These are phyloP conservation scores for Phytophthora europaea DNA, from an alignment of 352 stramenopile species.

Conservation along the genomic window DNA sequence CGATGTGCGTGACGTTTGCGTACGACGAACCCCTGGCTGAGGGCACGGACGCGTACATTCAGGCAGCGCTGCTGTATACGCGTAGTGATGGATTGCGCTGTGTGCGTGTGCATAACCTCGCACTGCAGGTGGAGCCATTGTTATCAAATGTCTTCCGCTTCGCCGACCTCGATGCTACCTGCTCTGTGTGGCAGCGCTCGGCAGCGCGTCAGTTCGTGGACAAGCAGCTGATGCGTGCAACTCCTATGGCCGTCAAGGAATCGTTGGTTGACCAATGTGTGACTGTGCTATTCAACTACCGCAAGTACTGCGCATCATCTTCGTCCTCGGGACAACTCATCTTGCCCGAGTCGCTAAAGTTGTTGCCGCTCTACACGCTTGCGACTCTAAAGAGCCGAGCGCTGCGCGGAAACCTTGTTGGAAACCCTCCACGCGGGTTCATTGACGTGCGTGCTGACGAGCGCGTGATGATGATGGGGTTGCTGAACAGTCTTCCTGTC, in stretches of 20 bases:
- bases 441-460: conserved; percentile 90
- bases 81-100: conserved; percentile 85
- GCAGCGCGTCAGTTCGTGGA: conserved; percentile 84
- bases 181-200: conserved; percentile 86
- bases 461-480: conserved; percentile 88
- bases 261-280: conserved; percentile 88
- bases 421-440: conserved; percentile 81
- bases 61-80: conserved; percentile 92
- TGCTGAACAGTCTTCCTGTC: conserved; percentile 82
- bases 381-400: conserved; percentile 89
- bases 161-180: conserved; percentile 89
- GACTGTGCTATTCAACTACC: conserved; percentile 92
- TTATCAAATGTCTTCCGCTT: conserved; percentile 92
- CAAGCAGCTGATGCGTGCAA: conserved; percentile 86
- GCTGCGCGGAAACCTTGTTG: conserved; percentile 85
- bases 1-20: conserved; percentile 89
- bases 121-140: conserved; percentile 77
- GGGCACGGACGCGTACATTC: conserved; percentile 83
- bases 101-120: conserved; percentile 93
- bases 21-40: conserved; percentile 88
- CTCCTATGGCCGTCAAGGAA: conserved; percentile 78
- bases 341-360: conserved; percentile 92
- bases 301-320: conserved; percentile 92
- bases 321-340: conserved; percentile 93
- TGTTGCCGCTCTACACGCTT: conserved; percentile 92